phyloP scores from a whole-genome alignment of 371 early-diverging fungal species.

The Scutellospora calospora region DNA sequence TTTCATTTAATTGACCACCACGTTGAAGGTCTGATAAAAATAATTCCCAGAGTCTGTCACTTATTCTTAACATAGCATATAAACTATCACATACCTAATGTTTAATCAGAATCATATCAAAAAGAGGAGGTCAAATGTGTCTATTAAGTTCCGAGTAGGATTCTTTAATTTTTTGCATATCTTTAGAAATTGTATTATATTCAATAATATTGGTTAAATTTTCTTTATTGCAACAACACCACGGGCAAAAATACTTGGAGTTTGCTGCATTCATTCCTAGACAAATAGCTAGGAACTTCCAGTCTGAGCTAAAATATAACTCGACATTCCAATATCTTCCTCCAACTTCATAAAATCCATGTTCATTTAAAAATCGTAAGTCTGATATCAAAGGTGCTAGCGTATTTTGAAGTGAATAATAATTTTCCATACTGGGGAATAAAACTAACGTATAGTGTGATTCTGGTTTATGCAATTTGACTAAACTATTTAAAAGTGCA shows the following conservation, averaged over 20 bases:
- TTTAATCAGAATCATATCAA: slow-evolving; percentile 5
- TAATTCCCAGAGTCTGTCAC: neutral
- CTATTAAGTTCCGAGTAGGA: neutral
- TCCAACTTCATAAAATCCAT: neutral
- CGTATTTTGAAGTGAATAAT: neutral
- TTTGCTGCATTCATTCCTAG: slow-evolving; percentile 3
- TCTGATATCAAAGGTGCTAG: neutral
- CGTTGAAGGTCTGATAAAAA: neutral
- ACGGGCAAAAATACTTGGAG: neutral
- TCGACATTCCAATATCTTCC: neutral
- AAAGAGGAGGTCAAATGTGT: neutral
- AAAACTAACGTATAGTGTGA: neutral
- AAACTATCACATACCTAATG: slow-evolving; percentile 12
- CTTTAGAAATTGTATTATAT: neutral
- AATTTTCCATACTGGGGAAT: slow-evolving; percentile 9
- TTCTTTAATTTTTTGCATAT: neutral
- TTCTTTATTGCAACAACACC: neutral
- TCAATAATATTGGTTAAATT: neutral
- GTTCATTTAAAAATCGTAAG: neutral
- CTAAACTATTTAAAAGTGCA: neutral
- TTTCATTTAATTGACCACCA: neutral
- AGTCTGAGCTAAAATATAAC: neutral
- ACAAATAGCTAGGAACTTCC: slow-evolving; percentile 7
- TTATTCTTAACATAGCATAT: slow-evolving; percentile 2
- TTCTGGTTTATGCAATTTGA: neutral